These are phyloP conservation scores for Cordyceps cicadae DNA, from an alignment of 2,329 filamentous ascomycete genomes.

Conservation along the genomic window DNA sequence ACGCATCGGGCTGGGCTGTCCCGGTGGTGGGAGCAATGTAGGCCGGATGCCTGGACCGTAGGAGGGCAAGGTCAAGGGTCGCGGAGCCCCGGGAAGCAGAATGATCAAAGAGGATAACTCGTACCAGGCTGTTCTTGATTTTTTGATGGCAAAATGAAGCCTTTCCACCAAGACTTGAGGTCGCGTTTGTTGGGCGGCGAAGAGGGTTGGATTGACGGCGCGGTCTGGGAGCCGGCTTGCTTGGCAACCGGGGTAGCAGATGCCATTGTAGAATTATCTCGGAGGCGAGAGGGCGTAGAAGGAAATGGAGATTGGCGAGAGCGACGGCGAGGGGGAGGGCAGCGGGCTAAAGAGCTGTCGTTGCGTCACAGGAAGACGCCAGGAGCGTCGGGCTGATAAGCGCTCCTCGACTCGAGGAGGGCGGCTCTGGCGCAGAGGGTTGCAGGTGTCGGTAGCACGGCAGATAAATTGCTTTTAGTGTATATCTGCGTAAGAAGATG, in stretches of 20 bases:
- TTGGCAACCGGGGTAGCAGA: slow-evolving; percentile 7
- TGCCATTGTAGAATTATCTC: background rate
- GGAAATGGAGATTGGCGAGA: background rate
- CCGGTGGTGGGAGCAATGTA: background rate
- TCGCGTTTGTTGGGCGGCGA: slow-evolving; percentile 80
- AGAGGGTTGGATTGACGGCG: slow-evolving; percentile 2
- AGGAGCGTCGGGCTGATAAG: slow-evolving; percentile 1
- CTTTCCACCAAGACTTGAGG: slow-evolving; percentile 94
- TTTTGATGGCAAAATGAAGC: slow-evolving; percentile 67
- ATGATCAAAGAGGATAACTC: background rate
- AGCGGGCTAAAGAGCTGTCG: background rate
- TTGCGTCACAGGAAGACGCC: background rate
- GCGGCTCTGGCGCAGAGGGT: background rate
- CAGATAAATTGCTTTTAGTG: background rate
- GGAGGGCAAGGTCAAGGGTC: background rate
- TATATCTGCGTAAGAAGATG: background rate
- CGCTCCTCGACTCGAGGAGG: background rate
- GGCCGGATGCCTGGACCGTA: background rate
- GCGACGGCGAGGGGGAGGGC: background rate
- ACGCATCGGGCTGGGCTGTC: background rate
- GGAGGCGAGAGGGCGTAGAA: background rate
- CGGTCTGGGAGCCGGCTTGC: background rate
- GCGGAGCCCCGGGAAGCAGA: background rate
- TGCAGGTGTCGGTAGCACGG: background rate
- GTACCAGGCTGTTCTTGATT: slow-evolving; percentile 49